Evolutionary conservation across 208 protist species (phyloP), one percentile per base, ranked within the genome.

Genomic region (Porcisia hertigi): DNA sequence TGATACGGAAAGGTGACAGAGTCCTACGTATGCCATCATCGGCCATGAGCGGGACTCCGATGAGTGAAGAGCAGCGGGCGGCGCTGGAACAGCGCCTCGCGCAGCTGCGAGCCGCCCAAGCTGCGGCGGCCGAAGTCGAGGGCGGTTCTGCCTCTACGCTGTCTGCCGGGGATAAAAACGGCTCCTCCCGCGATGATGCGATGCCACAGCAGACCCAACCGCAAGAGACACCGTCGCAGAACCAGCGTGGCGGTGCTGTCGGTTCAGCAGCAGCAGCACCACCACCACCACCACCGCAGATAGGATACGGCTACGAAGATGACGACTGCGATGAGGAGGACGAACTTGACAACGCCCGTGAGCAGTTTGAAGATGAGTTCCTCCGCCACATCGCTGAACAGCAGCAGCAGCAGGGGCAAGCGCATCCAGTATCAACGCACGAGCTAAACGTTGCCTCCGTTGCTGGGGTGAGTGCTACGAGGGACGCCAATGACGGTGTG

Each of bases 51-150:
- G 67, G 49, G 2, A 47, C 58, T 18, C 86, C 84, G 12, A 77
- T 88, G 82, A 83, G 78, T 45, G 78, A 86, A 25, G 88, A 90
- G 74, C 82, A 92, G 80, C 88, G 88, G 14, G 87, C 83, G 7
- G 85, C 77, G 54, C 77, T 89, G 36, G 84, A 89, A 72, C 76
- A 78, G 69, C 80, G 84, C 36, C 72, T 95, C 34, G 76, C 65
- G 0, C 71, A 84, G 45, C 83, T 95, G 76, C 74, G 67, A 23
- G 55, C 79, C 63, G 57, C 75, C 80, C 80, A 78, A 45, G 67
- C 64, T 41, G 67, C 71, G 23, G 63, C 64, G 64, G 7, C 64
- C 43, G n/a, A 7, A 25, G 53, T 11, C 20, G 64, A 43, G 18
- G 8, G 5, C 3, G 41, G 3, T 14, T 12, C 16, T 5, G 34